Base-by-base conservation (phyloP, 2,329 filamentous ascomycete genomes). In the Aphanocladium album region DNA sequence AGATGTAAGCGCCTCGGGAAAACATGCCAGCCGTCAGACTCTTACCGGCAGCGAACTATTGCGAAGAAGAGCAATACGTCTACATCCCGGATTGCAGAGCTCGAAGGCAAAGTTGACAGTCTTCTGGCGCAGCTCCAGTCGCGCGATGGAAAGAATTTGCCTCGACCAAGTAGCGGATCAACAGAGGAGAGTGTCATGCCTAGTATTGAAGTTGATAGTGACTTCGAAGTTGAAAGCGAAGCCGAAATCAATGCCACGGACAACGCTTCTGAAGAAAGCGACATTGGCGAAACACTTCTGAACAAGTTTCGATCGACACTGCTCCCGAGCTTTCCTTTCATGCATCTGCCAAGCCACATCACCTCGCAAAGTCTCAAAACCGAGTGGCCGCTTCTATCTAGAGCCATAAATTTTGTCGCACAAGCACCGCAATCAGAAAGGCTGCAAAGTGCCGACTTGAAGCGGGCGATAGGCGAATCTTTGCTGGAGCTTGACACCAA, bases 1-100 rank as follows among this genome's bases (percentile, higher is more conserved):
- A 45, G 57, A 46, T 59, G 57, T n/a, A 27, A 45, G n/a, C 57
- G 57, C 2, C 57, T 59, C 8, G 17, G 23, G 3, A 59, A 59
- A 9, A 5, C n/a, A 6, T 59, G 57, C 21, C 47, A 51, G 23
- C 57, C 57, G 7, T 52, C 47, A n/a, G 57, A 46, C 17, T 43
- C 57, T 2, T 45, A 23, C 3, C 8, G 57, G 47, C 21, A 14
- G 27, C 46, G 27, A 11, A 19, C 35, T 4, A 30, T 27, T 5
- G 14, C 2, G 14, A 57, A 50, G 21, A 59, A 52, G n/a, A 17
- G 17, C 16, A 5, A 45, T 7, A 35, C 35, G 2, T 51, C 57
- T 2, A 46, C 17, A 1, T n/a, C 47, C 16, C 46, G 47, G 1
- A 51, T 59, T 23, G n/a, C 25, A 8, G 47, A 52, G n/a, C 57